These are phyloP conservation scores for Gloeophyllum trabeum DNA, from an alignment of 768 basidiomycete species.

Conservation along the genomic window DNA sequence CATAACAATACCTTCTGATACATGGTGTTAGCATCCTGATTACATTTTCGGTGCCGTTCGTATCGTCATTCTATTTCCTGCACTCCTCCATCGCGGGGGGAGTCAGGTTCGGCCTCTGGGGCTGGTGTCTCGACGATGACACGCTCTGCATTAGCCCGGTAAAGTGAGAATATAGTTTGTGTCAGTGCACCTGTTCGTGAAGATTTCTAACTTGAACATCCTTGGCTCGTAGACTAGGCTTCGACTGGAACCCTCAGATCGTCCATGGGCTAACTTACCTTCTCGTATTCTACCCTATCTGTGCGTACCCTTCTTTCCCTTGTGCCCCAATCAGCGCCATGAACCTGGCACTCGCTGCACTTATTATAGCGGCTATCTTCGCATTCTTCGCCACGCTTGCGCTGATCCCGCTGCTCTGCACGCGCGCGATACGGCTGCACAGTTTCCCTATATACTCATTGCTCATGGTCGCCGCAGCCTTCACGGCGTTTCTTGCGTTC, in stretches of 20 bases:
- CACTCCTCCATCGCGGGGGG: conserved; percentile 9
- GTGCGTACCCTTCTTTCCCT: conserved; percentile 5
- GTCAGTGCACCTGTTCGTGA: neutral
- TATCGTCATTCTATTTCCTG: conserved; percentile 12
- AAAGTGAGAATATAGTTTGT: too few relatives aligned
- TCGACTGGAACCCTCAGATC: conserved; percentile 10
- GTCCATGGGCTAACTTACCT: conserved; percentile 9
- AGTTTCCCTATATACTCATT: conserved; percentile 12
- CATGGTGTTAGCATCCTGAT: conserved; percentile 9
- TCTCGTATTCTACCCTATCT: conserved; percentile 12
- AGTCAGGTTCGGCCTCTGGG: conserved; percentile 12
- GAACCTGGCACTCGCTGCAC: neutral
- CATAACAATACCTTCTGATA: too few relatives aligned
- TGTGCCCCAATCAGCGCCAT: neutral
- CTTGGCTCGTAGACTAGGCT: conserved; percentile 10
- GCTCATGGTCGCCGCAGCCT: conserved; percentile 8
- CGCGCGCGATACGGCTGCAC: conserved; percentile 7
- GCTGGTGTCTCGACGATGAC: conserved; percentile 12
- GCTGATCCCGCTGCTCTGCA: conserved; percentile 10
- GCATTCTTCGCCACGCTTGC: conserved; percentile 5
- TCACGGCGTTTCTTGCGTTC: conserved; percentile 11
- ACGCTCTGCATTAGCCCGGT: too few relatives aligned
- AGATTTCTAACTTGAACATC: too few relatives aligned
- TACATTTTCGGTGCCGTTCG: conserved; percentile 14
- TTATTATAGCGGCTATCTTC: conserved; percentile 10